These are phyloP conservation scores for Alternaria sp. DNA, from an alignment of 2,329 filamentous ascomycete species.

Conservation along the genomic window DNA sequence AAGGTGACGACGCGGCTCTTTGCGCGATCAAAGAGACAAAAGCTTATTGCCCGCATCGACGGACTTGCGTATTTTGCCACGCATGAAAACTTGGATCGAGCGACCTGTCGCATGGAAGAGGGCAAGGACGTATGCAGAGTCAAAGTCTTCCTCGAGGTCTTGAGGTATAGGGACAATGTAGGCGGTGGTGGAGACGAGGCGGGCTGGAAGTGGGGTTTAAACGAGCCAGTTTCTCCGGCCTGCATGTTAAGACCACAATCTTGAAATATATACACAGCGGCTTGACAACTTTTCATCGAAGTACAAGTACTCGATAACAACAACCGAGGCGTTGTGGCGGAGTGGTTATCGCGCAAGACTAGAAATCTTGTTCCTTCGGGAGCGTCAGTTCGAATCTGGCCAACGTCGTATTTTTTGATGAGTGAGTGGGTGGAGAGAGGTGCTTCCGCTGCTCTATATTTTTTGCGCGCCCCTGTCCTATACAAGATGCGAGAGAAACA, in stretches of 20 bases:
- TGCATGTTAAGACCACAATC: too few relatives aligned
- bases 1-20: conserved; percentile 7
- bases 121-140: not conserved
- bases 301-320: conserved; percentile 3
- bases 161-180: not conserved
- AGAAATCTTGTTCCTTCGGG: conserved; percentile 55
- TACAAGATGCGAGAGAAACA: not conserved
- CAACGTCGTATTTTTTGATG: conserved; percentile 46
- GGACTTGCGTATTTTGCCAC: not conserved
- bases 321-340: conserved; percentile 46
- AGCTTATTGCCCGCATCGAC: not conserved
- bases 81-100: not conserved
- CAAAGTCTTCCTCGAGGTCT: not conserved
- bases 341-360: conserved; percentile 55
- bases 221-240: too few relatives aligned
- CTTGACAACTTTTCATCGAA: conserved; percentile 4
- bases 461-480: not conserved
- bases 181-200: not conserved
- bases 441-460: not conserved
- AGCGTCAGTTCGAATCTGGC: conserved; percentile 53
- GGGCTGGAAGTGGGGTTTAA: not conserved
- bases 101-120: not conserved
- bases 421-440: not conserved
- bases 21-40: not conserved
- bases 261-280: too few relatives aligned